Evolutionary conservation across 208 protist species (phyloP), one percentile per base, ranked within the genome.

Genomic region (Acanthamoeba polyphaga): DNA sequence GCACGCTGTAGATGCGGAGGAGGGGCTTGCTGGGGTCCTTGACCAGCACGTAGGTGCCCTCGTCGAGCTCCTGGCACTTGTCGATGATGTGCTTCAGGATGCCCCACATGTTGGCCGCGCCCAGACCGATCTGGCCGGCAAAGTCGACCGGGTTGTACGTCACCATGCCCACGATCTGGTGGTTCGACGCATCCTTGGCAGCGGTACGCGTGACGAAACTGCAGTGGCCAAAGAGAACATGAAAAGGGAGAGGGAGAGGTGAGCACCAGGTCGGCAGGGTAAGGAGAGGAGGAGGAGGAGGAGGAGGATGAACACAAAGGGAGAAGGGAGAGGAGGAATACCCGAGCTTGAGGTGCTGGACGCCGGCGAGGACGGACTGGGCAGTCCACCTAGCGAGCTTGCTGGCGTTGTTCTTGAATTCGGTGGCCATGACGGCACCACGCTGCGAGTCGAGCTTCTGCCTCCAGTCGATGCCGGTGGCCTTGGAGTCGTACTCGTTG

Each of bases 341-440:
- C 85, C 97, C 97, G n/a, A 98, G 87, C 84, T 97, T 97, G 32
- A 98, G 62, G 4, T 85, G 62, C 27, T 97, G 95, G 49, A 80
- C 72, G 78, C 96, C 97, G 27, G 93, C 85, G 32, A 98, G 94
- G 27, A 96, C 64, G 34, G 97, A 95, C 82, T 95, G 72, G 60
- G 93, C 78, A n/a, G 96, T 95, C 97, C 97, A 98, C 66, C 94
- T 96, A 66, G 96, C 96, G 43, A 98, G 93, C 94, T 98, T 98
- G 80, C 62, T 93, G 15, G 70, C 62, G 95, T 98, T 98, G 95
- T 98, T 98, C 95, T 98, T 98, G 60, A 97, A 88, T 95, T 98
- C 97, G 17, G 94, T 97, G 6, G 97, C 96, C 9, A 98, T 53
- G 6, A 98, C 96, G 32, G 96, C 95, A 74, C 97, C 97, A 53